Percentiles rank a stretch among this genome's conserved stretches.
phyloP scores from a whole-genome alignment of 163 green algal species.

The Trebouxia gelatinosa region DNA sequence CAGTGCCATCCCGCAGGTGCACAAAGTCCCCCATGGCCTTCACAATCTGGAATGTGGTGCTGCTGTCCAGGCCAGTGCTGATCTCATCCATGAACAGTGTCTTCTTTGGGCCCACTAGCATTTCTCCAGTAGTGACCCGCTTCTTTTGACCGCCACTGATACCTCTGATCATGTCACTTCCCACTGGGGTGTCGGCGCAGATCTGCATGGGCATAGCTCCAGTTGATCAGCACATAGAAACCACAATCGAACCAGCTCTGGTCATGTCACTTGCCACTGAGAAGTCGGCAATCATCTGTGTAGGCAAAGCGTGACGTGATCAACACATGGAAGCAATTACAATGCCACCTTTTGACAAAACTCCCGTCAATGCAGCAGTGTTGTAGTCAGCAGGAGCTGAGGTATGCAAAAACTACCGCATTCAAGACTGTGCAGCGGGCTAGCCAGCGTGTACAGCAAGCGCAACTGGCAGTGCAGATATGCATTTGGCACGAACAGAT shows the following conservation, averaged over 20 bases:
- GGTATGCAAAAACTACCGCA: too few species aligned
- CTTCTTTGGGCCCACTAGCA: slow-evolving; percentile 55
- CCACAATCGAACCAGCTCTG: neutral
- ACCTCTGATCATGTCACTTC: slow-evolving; percentile 56
- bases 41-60: slow-evolving; percentile 54
- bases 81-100: slow-evolving; percentile 38
- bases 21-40: slow-evolving; percentile 39
- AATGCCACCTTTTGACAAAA: neutral
- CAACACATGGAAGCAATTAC: neutral
- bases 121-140: slow-evolving; percentile 63
- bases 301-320: neutral
- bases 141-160: slow-evolving; percentile 73
- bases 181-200: slow-evolving; percentile 37
- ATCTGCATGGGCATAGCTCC: slow-evolving; percentile 9
- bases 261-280: neutral
- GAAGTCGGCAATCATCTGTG: neutral
- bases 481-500: neutral
- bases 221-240: neutral
- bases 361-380: neutral
- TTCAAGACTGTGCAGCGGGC: too few species aligned
- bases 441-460: too few species aligned
- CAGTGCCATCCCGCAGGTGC: slow-evolving; percentile 42
- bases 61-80: slow-evolving; percentile 49
- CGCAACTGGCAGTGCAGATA: neutral
- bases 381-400: too few species aligned